Evolutionary conservation across 1,284 basidiomycete species (phyloP), one percentile per base, ranked within the genome.

Genomic region (Rhizopogon hawkerae): DNA sequence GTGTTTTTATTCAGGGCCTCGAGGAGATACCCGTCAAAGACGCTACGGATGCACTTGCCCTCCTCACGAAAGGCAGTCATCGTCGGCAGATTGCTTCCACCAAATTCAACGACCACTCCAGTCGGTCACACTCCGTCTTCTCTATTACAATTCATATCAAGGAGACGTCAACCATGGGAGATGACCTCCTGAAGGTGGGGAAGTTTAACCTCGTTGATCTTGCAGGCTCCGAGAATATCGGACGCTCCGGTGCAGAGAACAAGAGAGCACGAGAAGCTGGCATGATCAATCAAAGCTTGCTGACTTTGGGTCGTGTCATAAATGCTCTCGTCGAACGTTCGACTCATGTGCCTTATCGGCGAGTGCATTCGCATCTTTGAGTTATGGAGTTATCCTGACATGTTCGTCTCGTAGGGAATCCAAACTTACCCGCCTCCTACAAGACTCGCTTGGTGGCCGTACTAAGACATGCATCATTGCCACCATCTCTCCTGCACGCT

Each of bases 401-500:
- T 44, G n/a, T 39, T 50, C 21, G 47, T 31, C 38, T 35, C 6
- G 18, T 2, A 86, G 85, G 8, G 88, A 91, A 68, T 90, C 88
- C 13, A 98, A 98, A 64, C 85, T 99, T 49, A 98, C 96, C 3
- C 89, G 96, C 35, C 78, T 99, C 2, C 77, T 99, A 5, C 95
- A 98, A 85, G 96, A 99, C 67, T 99, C 96, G 13, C 78, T 99
- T 4, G 96, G 96, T n/a, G 96, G 96, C 0, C 80, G 85, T 21
- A 98, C 96, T 6, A 98, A 98, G 72, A 99, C 96, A 0, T 97
- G 92, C 62, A 95, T 99, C 63, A 89, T 99, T 55, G 96, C 96
- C 0, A 98, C 95, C 1, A 80, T 96, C 58, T 93, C 90, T 7
- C 93, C 94, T 1, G 89, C 91, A 3, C 81, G 88, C 16, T 88